Conservation (phyloP, 441 rosid genomes). For the Biscutella laevigata region DNA sequence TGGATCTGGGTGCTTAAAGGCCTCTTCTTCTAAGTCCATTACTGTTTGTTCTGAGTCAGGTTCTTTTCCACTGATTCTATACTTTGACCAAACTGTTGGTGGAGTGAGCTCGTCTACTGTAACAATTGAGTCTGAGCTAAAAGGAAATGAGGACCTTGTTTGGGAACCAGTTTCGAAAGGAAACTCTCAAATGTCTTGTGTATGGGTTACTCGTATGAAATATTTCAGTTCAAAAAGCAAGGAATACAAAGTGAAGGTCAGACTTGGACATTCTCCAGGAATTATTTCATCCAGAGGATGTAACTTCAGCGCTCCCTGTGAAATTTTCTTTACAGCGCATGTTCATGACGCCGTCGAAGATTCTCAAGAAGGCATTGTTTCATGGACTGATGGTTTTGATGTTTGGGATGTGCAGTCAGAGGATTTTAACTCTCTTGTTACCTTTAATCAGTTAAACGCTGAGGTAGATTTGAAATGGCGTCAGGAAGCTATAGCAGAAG, state of each 20-base stretch:
- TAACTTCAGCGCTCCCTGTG: constrained; percentile 32
- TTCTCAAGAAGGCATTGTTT: constrained; percentile 25
- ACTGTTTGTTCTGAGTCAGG: constrained; percentile 32
- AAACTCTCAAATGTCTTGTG: constrained; percentile 35
- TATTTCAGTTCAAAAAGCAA: constrained; percentile 24
- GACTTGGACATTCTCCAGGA: constrained; percentile 57
- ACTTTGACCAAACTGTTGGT: constrained; percentile 59
- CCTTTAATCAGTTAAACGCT: constrained; percentile 9
- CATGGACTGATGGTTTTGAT: constrained; percentile 37
- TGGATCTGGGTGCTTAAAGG: constrained; percentile 27
- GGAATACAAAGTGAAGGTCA: constrained; percentile 41
- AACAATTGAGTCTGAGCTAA: constrained; percentile 26
- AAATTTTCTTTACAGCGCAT: constrained; percentile 39
- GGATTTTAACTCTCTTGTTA: constrained; percentile 8
- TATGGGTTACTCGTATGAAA: constrained; percentile 57
- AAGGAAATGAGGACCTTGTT: constrained; percentile 33
- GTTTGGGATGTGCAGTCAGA: constrained; percentile 16
- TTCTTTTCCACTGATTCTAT: constrained; percentile 58
- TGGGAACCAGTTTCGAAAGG: constrained; percentile 54
- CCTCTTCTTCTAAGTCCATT: constrained; percentile 29
- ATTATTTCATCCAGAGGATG: constrained; percentile 53
- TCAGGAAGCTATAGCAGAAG: constrained; percentile 25
- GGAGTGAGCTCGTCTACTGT: constrained; percentile 64
- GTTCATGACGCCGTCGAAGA: constrained; percentile 22
- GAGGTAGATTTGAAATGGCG: constrained; percentile 47